Evolutionary conservation across 148 eudicot genomes (phyloP), one percentile per base, ranked within the genome.

Genomic region (Nyssa sinensis): DNA sequence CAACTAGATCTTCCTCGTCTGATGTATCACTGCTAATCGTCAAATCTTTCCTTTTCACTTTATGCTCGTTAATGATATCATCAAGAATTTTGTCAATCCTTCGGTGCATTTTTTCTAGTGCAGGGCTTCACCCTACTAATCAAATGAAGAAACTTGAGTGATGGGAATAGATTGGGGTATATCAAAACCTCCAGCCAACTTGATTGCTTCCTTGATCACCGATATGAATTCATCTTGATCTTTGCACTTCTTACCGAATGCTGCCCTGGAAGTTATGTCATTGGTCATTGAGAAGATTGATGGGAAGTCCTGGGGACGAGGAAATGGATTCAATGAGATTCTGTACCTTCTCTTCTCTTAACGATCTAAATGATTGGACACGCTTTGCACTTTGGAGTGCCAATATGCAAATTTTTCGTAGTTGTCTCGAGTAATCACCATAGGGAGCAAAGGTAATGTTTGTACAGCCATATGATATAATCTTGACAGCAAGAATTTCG

Each of bases 381-480:
- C 76, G 37, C 13, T 67, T 71, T 0, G 58, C 17, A 25, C 75
- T 72, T 2, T 72, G 69, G 9, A 80, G 80, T 32, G 76, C 77
- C 1, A 72, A 12, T 35, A 73, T 62, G 27, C 75, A 33, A 5
- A 80, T 68, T 57, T 61, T 80, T 23, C 69, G 47, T 0, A 72
- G 2, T 25, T 76, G 67, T 19, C 77, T 66, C 80, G 80, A 80
- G 37, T 76, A 80, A 25, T 80, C 73, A 0, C 83, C 83, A 17
- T 76, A 76, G 3, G 80, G 83, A 1, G 83, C 69, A 7, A 62
- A 69, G 12, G n/a, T 74, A 2, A 80, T 66, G 25, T 63, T 74
- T 8, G 73, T 31, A 25, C 61, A 61, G 4, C 27, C 66, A 21
- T 75, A 80, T 13, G 30, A n/a, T 31, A 75, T 19, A 28, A 47